These are phyloP conservation scores for Oenanthe sinensis DNA, from an alignment of 129 eudicot genomes.

Conservation along the genomic window DNA sequence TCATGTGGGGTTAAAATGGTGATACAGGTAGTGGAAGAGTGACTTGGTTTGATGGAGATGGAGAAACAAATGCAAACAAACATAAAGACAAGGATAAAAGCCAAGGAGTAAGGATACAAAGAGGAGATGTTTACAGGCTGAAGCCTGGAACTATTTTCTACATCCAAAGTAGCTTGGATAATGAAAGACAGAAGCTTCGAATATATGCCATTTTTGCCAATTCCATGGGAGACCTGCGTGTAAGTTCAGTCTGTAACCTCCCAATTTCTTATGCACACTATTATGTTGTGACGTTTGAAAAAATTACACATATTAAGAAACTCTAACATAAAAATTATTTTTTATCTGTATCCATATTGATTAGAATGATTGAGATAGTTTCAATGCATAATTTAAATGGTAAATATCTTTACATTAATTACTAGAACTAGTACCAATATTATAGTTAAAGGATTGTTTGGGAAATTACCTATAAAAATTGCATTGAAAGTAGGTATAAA, in stretches of 20 bases:
- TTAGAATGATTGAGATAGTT: too few relatives aligned
- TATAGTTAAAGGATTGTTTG: too few relatives aligned
- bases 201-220: constrained; percentile 53
- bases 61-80: constrained; percentile 20
- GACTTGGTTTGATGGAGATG: constrained; percentile 28
- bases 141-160: constrained; percentile 48
- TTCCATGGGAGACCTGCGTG: constrained; percentile 27
- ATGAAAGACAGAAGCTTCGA: constrained; percentile 45
- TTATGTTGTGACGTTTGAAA: background rate
- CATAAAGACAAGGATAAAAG: constrained; percentile 11
- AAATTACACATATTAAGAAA: too few relatives aligned
- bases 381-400: too few relatives aligned
- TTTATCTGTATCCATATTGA: too few relatives aligned
- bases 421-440: too few relatives aligned
- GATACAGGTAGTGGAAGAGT: constrained; percentile 58
- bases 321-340: too few relatives aligned
- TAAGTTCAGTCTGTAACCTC: background rate
- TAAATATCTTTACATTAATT: too few relatives aligned
- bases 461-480: too few relatives aligned
- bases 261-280: background rate
- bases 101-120: constrained; percentile 17
- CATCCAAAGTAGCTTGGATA: constrained; percentile 44
- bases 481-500: too few relatives aligned
- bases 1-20: constrained; percentile 17
- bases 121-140: constrained; percentile 58